Percentiles rank a stretch among this genome's conserved stretches.
Evolutionary conservation across 306 rosid genomes (phyloP).

Genomic region (Senna tora): DNA sequence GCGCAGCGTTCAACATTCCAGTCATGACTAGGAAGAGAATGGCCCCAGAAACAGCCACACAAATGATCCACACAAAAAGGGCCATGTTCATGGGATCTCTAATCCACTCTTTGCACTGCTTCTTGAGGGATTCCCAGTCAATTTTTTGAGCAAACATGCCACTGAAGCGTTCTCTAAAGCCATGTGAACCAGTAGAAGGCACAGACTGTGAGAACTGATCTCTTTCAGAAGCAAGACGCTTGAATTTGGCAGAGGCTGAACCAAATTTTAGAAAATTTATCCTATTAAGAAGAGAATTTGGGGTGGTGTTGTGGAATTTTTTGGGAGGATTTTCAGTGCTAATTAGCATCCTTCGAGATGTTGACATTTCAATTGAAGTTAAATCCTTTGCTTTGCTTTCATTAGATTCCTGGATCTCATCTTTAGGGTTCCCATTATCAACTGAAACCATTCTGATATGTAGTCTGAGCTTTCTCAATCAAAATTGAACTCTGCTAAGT

Average conservation of each 20-base stretch:
- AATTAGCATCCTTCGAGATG: constrained; percentile 46
- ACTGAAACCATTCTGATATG: constrained; percentile 54
- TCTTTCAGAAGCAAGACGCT: constrained; percentile 54
- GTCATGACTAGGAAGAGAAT: constrained; percentile 91
- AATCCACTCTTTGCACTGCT: constrained; percentile 69
- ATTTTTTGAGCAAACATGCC: constrained; percentile 62
- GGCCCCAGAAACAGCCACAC: constrained; percentile 91
- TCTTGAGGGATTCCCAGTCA: constrained; percentile 64
- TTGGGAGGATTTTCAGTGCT: constrained; percentile 48
- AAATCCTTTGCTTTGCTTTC: constrained; percentile 47
- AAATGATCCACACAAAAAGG: constrained; percentile 68
- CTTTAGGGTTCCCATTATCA: constrained; percentile 52
- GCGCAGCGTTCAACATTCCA: constrained; percentile 75
- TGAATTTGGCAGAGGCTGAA: constrained; percentile 75
- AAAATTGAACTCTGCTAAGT: constrained; percentile 30
- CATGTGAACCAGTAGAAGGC: constrained; percentile 50
- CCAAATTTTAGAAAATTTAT: constrained; percentile 58
- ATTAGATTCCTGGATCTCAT: constrained; percentile 58
- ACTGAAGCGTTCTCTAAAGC: constrained; percentile 53
- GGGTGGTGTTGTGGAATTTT: constrained; percentile 33
- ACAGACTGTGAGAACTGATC: constrained; percentile 75
- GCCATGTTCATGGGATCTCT: constrained; percentile 86
- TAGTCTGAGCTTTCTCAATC: constrained; percentile 30
- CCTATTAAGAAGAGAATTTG: constrained; percentile 43
- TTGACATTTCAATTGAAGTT: constrained; percentile 47